Base-by-base conservation (phyloP, 2,329 filamentous ascomycete genomes). In the Elsinoe ampelina region DNA sequence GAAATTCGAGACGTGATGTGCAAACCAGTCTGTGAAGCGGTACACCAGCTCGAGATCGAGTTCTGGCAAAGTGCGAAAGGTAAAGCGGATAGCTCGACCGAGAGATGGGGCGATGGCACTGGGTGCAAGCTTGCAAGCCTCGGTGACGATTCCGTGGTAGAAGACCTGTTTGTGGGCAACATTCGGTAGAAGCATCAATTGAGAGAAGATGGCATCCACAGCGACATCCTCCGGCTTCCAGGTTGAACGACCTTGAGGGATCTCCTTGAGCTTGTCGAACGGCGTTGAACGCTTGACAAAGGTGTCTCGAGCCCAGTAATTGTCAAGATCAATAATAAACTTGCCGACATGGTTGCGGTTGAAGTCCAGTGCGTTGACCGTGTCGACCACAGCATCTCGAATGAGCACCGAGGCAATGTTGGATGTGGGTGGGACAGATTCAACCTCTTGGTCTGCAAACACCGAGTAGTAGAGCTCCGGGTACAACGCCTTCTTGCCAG, bases 151-250 rank as follows among this genome's bases (percentile, higher is more conserved):
- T 0, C 91, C 87, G 71, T 98, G 93, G 70, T 96, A 98, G 72
- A 95, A 98, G 8, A 98, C 89, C 1, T 95, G 78, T 72, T 96
- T 96, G 73, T 95, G 90, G 71, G 95, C 89, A 0, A 93, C 83
- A 2, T 77, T 79, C 3, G 93, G 93, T 36, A 98, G 80, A 70
- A 89, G 87, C 68, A 95, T 88, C 41, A 98, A 78, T 71, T 97
- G 92, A 1, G 91, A 95, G 71, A 98, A 98, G 58, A 97, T 89
- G 4, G 92, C 90, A 70, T 98, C 93, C n/a, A 98, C 89, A 2
- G 87, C 88, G 58, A 97, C 87, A 72, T 98, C 93, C 73, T 98
- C 93, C 0, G 93, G 90, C 72, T 98, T 98, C 92, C 93, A 98
- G 0, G 89, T 91, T 12, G 86, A 82, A 61, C 83, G 82, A 15